Evolutionary conservation across 805 yeast genomes (phyloP), one percentile per base, ranked within the genome.

Genomic region (Suhomyces xylopsoci): DNA sequence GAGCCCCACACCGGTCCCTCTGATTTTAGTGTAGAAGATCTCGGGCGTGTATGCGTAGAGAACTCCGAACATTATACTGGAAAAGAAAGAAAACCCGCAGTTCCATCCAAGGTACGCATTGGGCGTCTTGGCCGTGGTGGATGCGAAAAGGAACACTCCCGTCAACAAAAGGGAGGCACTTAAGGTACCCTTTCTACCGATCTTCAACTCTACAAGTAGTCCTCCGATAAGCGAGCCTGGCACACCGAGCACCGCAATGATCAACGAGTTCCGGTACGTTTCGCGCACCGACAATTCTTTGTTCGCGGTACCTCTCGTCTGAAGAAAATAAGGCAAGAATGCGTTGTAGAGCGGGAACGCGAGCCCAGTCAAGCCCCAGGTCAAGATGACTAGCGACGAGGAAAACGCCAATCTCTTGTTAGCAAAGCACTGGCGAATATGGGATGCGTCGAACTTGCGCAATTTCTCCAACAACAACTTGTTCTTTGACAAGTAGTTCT

Each of bases 21-120:
- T 59, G 38, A 71, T 65, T 49, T 63, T 67, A 1, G 76, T 61
- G 40, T 84, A 84, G 64, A 84, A 76, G 22, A 81, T 80, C 61
- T 84, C 87, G 0, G 88, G 89, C 3, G 88, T 83, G 61, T 82
- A 83, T 4, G 88, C 88, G 60, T 82, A 84, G 19, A 84, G 66
- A 20, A 81, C 79, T 4, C 84, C 86, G 62, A 81, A 83, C 74
- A 73, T 71, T 46, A 82, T 71, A 64, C 80, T 81, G 17, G 85
- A 81, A 34, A 79, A 78, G 52, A 73, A 70, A 45, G 67, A 67
- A 59, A 73, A 73, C 28, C 62, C 65, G 47, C 85, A 82, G 62
- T 81, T 82, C 70, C 76, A 82, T 5, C 68, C 77, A 58, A 74
- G 64, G 51, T 67, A 59, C n/a, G 74, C 70, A 54, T 77, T 69